Evolutionary conservation across 495 filamentous ascomycete genomes (phyloP).

Genomic region (Recurvomyces mirabilis): DNA sequence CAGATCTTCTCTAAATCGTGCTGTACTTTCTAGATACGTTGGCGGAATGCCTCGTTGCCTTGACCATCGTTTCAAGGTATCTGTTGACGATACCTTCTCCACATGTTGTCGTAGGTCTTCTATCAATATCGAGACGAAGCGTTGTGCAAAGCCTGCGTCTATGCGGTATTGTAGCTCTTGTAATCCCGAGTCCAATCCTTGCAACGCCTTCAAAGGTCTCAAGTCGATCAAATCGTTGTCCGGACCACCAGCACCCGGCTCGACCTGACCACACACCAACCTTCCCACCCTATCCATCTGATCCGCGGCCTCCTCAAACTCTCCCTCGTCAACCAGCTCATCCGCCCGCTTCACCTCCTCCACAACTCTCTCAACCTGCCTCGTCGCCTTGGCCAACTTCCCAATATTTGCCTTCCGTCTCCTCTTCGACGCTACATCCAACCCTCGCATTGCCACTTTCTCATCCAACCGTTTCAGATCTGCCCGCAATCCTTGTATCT

Average conservation of each 20-base stretch:
- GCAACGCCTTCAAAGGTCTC: constrained; percentile 63
- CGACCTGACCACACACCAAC: constrained; percentile 58
- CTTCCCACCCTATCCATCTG: constrained; percentile 65
- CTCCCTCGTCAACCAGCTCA: constrained; percentile 63
- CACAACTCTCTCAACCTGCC: constrained; percentile 70
- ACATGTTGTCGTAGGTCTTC: constrained; percentile 73
- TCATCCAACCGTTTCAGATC: constrained; percentile 72
- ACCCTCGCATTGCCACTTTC: constrained; percentile 74
- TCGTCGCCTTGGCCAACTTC: constrained; percentile 68
- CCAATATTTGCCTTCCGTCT: constrained; percentile 74
- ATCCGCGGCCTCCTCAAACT: constrained; percentile 67
- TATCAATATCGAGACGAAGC: constrained; percentile 68
- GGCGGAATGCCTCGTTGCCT: constrained; percentile 59
- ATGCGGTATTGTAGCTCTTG: constrained; percentile 63
- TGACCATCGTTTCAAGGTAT: constrained; percentile 70
- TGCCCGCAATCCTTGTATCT: constrained; percentile 68
- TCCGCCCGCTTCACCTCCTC: constrained; percentile 68
- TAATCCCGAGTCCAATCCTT: constrained; percentile 68
- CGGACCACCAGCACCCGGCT: constrained; percentile 20
- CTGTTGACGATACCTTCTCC: constrained; percentile 54
- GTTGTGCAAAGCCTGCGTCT: constrained; percentile 73
- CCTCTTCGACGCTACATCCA: constrained; percentile 75
- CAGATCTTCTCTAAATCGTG: constrained; percentile 55
- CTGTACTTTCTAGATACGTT: constrained; percentile 59
- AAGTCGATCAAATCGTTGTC: constrained; percentile 49